Evolutionary conservation across 75 land plant species (phyloP).

Genomic region (Pinus taeda): DNA sequence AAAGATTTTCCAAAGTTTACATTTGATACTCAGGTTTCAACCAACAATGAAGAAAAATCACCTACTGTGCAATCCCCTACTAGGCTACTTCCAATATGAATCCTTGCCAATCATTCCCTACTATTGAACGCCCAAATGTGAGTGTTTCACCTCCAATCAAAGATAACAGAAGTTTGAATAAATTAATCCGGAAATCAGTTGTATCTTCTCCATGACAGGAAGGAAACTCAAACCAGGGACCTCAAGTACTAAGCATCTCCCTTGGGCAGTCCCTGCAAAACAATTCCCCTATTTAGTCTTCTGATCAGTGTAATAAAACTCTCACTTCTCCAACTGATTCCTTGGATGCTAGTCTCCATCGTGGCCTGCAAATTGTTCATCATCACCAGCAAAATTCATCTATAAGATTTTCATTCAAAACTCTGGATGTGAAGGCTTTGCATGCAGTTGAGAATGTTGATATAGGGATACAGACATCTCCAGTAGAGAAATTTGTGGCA

Average conservation of each 20-base stretch:
- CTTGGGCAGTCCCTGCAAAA: conserved; percentile 13
- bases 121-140: too few relatives aligned
- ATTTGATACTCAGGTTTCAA: too few relatives aligned
- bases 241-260: conserved; percentile 10
- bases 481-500: conserved; percentile 9
- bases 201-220: too few relatives aligned
- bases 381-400: conserved; percentile 39
- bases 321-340: conserved; percentile 44
- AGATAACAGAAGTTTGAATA: too few relatives aligned
- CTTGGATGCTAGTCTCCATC: conserved; percentile 72
- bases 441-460: conserved; percentile 37
- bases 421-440: conserved; percentile 27
- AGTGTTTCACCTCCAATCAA: too few relatives aligned
- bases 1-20: too few relatives aligned
- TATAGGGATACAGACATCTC: conserved; percentile 59
- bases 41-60: too few relatives aligned
- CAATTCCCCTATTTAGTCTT: not conserved
- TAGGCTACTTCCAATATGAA: too few relatives aligned
- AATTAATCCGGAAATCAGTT: too few relatives aligned
- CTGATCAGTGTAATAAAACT: conserved; percentile 17
- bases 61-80: too few relatives aligned
- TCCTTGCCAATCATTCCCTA: too few relatives aligned
- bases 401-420: conserved; percentile 67
- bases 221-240: not conserved
- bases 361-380: conserved; percentile 77